phyloP scores from a whole-genome alignment of 2,329 filamentous ascomycete genomes.

The Simplicillium aogashimaense region DNA sequence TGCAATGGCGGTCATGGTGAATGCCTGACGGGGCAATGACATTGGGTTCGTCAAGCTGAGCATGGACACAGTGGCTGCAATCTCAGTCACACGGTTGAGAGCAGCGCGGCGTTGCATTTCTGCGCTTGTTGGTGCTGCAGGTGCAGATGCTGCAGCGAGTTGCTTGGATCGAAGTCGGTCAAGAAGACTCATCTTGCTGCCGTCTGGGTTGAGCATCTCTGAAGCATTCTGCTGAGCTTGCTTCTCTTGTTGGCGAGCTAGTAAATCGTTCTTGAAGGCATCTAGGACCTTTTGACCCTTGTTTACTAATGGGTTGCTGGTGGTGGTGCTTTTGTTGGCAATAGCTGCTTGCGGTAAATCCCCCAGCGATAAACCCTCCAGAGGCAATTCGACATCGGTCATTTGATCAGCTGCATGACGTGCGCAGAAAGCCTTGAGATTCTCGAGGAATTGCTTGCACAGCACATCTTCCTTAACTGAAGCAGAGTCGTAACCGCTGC shows the following conservation, averaged over 20 bases:
- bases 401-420: slow-evolving; percentile 18
- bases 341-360: slow-evolving; percentile 27
- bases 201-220: slow-evolving; percentile 29
- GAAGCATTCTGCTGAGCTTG: slow-evolving; percentile 23
- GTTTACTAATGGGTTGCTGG: slow-evolving; percentile 45
- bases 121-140: slow-evolving; percentile 43
- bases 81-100: slow-evolving; percentile 57
- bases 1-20: slow-evolving; percentile 52
- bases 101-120: slow-evolving; percentile 54
- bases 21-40: slow-evolving; percentile 49
- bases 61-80: slow-evolving; percentile 58
- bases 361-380: slow-evolving; percentile 42
- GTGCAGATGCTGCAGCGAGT: slow-evolving; percentile 43
- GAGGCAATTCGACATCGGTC: slow-evolving; percentile 33
- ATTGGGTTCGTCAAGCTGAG: slow-evolving; percentile 43
- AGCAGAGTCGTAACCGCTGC: slow-evolving; percentile 21
- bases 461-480: slow-evolving; percentile 41
- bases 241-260: slow-evolving; percentile 37
- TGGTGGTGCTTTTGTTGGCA: slow-evolving; percentile 21
- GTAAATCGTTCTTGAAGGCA: slow-evolving; percentile 56
- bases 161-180: slow-evolving; percentile 70
- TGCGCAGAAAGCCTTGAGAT: slow-evolving; percentile 36
- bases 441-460: slow-evolving; percentile 43
- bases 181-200: slow-evolving; percentile 55
- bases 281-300: slow-evolving; percentile 62